Percentiles rank a stretch among this genome's conserved stretches.
phyloP scores from a whole-genome alignment of 192 early-diverging fungal species.

The Phlyctochytrium bullatum region DNA sequence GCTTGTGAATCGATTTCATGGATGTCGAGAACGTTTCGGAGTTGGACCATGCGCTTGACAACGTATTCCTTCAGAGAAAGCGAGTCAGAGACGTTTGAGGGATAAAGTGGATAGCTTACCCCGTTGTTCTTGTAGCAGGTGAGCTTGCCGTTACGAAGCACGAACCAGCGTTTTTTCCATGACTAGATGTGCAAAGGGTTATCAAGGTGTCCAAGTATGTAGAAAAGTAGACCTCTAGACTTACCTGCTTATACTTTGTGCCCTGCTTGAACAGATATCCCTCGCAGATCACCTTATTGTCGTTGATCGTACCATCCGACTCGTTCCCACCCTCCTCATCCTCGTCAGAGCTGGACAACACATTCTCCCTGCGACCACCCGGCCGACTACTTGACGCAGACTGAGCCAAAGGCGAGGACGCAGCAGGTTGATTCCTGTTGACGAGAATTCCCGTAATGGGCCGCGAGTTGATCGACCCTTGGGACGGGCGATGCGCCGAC shows the following conservation, averaged over 20 bases:
- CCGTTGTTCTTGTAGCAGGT: slow-evolving; percentile 44
- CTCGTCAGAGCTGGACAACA: slow-evolving; percentile 38
- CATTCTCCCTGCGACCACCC: neutral
- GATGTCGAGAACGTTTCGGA: slow-evolving; percentile 42
- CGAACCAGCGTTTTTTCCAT: slow-evolving; percentile 55
- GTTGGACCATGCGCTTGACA: slow-evolving; percentile 43
- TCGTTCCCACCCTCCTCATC: slow-evolving; percentile 32
- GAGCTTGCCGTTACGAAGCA: slow-evolving; percentile 39
- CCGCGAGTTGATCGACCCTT: neutral
- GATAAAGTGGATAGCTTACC: slow-evolving; percentile 19
- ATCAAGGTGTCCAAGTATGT: neutral
- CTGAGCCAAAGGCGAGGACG: neutral
- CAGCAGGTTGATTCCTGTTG: neutral
- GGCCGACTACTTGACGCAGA: neutral
- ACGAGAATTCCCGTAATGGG: neutral
- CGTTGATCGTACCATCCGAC: slow-evolving; percentile 14
- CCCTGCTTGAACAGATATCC: slow-evolving; percentile 45
- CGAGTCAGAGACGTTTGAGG: neutral
- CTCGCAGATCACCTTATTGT: slow-evolving; percentile 39
- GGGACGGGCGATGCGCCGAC: neutral
- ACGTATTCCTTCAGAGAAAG: slow-evolving; percentile 40
- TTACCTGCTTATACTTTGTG: slow-evolving; percentile 33
- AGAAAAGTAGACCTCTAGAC: slow-evolving; percentile 4
- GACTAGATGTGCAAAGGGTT: slow-evolving; percentile 13
- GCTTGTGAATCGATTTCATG: slow-evolving; percentile 45